These are phyloP conservation scores for Ophiostoma angusticollis DNA, from an alignment of 2,329 filamentous ascomycete genomes.

Conservation along the genomic window DNA sequence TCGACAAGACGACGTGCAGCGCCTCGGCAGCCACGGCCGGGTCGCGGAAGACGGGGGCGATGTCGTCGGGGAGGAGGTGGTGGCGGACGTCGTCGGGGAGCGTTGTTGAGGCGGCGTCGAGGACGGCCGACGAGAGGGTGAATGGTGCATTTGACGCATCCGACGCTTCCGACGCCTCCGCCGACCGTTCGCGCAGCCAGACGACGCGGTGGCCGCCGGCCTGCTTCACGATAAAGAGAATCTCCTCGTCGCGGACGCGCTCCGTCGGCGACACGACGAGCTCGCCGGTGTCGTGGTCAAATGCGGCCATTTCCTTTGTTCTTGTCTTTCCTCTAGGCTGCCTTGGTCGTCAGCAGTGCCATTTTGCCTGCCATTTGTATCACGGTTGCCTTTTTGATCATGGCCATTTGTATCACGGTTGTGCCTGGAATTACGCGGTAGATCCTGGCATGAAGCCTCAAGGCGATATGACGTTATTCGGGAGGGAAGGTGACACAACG, in stretches of 20 bases:
- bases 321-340: no score
- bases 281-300: conserved; percentile 9
- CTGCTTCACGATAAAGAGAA: conserved; percentile 16
- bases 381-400: not conserved
- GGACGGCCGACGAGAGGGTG: conserved; percentile 11
- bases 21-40: conserved; percentile 17
- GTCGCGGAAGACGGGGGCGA: conserved; percentile 24
- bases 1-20: conserved; percentile 56
- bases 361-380: no score
- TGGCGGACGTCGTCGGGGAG: conserved; percentile 26
- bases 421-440: conserved; percentile 12
- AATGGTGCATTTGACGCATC: conserved; percentile 12
- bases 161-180: not conserved
- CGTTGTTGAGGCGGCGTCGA: conserved; percentile 10
- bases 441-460: conserved; percentile 8
- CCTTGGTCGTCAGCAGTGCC: no score
- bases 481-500: not conserved
- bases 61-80: conserved; percentile 22
- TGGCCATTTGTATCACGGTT: not conserved
- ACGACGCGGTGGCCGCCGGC: not conserved
- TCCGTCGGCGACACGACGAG: conserved; percentile 3
- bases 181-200: conserved; percentile 1
- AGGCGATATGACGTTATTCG: not conserved
- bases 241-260: conserved; percentile 19
- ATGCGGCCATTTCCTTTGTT: not conserved